These are phyloP conservation scores for Ophiostoma perfectum DNA, from an alignment of 2,329 filamentous ascomycete genomes.

Conservation along the genomic window DNA sequence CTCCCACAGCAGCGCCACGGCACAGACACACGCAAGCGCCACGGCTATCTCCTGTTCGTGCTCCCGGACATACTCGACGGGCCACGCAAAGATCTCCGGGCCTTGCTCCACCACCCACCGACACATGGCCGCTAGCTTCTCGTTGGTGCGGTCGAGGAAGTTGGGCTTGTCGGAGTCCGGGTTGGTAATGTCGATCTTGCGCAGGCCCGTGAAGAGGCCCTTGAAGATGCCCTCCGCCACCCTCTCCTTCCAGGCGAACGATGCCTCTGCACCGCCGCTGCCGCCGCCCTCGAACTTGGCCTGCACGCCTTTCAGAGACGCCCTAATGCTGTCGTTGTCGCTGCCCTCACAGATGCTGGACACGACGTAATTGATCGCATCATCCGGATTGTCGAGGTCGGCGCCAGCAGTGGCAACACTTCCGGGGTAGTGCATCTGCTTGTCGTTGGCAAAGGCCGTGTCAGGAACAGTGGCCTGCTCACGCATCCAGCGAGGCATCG, in stretches of 20 bases:
- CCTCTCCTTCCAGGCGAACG: neutral
- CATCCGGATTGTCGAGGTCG: neutral
- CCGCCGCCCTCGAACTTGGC: neutral
- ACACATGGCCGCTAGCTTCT: neutral
- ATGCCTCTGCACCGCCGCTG: neutral
- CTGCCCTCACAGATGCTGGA: neutral
- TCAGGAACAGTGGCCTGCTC: neutral
- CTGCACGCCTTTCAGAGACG: neutral
- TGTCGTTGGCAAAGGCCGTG: neutral
- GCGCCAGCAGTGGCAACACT: too few species aligned
- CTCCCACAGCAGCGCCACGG: slow-evolving; percentile 7
- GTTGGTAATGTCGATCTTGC: neutral
- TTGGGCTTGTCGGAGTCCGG: neutral
- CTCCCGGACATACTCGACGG: neutral
- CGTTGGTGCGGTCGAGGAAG: neutral
- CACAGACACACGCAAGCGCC: neutral
- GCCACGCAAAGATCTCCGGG: slow-evolving; percentile 2
- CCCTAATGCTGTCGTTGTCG: neutral
- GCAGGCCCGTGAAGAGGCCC: neutral
- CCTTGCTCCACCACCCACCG: neutral
- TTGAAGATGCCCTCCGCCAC: neutral
- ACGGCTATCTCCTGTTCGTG: slow-evolving; percentile 11
- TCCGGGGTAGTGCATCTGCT: neutral
- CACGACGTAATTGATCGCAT: neutral
- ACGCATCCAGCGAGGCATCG: neutral